Evolutionary conservation across 805 yeast species (phyloP), one percentile per base, ranked within the genome.

Genomic region (Wickerhamiella sorbophila): DNA sequence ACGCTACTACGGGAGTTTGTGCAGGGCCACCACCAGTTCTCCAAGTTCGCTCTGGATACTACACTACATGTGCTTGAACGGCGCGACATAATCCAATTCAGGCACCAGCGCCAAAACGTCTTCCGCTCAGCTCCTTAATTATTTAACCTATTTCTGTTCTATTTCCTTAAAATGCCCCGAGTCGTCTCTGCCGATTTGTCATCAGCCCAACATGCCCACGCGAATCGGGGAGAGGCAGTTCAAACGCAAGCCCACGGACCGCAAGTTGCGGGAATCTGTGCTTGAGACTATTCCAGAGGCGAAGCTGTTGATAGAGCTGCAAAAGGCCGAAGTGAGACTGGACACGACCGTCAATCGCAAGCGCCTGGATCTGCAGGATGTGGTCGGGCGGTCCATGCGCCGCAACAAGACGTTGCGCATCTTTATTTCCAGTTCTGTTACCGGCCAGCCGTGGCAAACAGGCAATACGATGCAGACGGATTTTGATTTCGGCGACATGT

Each of bases 391-490:
- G 50, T 69, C 62, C 58, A 64, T 53, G 63, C 66, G 57, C 48
- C 65, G 44, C 47, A 74, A 74, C 31, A 78, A 80, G 41, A 67
- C 70, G 12, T 67, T 91, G 51, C 73, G 97, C 43, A 72, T 91
- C 15, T 88, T 77, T 55, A 67, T 91, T 16, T 85, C 87, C 53
- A 85, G 83, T 56, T 79, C 84, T 4, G 66, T 80, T 24, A 82
- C 78, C 47, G 82, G 83, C 57, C 97, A 88, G 62, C 83, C 88
- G 35, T 91, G 97, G 97, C 88, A 81, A 57, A 46, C 49, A 47
- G 57, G 52, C 29, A 48, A 56, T 4, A 12, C 29, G 6, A 24
- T 24, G 29, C 10, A 24, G 12, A 46, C 55, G 20, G 48, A 52
- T 15, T 48, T 43, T 42, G 27, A 31, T 2, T 42, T 41, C 17